Evolutionary conservation across 2,329 filamentous ascomycete genomes (phyloP).

Genomic region (Trichoderma koningii): DNA sequence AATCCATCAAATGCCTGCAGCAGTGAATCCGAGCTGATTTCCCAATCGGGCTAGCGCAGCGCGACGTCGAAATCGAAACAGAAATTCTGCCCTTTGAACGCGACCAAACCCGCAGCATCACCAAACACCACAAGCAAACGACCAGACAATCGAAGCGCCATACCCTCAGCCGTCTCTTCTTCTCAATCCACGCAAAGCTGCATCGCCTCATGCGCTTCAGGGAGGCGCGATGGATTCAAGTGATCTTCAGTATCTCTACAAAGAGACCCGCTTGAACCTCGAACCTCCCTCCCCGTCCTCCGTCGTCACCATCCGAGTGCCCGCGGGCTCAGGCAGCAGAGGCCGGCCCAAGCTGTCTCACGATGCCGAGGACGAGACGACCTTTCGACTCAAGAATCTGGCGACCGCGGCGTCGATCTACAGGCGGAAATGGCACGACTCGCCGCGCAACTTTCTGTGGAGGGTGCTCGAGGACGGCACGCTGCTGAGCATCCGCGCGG

Average conservation of each 20-base stretch:
- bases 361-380: conserved; percentile 66
- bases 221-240: conserved; percentile 68
- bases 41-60: conserved; percentile 42
- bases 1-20: background rate
- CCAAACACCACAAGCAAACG: background rate
- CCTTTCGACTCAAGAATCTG: conserved; percentile 71
- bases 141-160: conserved; percentile 32
- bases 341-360: conserved; percentile 44
- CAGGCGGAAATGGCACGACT: conserved; percentile 73
- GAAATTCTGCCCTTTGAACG: conserved; percentile 41
- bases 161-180: conserved; percentile 29
- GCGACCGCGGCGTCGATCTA: conserved; percentile 81
- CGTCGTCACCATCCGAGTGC: conserved; percentile 69
- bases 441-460: conserved; percentile 89
- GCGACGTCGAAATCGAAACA: conserved; percentile 34
- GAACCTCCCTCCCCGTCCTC: conserved; percentile 71
- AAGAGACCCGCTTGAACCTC: conserved; percentile 83
- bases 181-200: conserved; percentile 23
- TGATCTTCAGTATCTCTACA: conserved; percentile 70
- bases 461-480: conserved; percentile 78
- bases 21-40: conserved; percentile 38
- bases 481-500: conserved; percentile 77
- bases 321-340: conserved; percentile 53
- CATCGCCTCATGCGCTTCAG: conserved; percentile 45
- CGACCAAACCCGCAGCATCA: conserved; percentile 32